A percentile compares a stretch with the other conserved stretches of the same genome.
Evolutionary conservation across 768 basidiomycete species (phyloP).

Genomic region (Panaeolus cyanescens): DNA sequence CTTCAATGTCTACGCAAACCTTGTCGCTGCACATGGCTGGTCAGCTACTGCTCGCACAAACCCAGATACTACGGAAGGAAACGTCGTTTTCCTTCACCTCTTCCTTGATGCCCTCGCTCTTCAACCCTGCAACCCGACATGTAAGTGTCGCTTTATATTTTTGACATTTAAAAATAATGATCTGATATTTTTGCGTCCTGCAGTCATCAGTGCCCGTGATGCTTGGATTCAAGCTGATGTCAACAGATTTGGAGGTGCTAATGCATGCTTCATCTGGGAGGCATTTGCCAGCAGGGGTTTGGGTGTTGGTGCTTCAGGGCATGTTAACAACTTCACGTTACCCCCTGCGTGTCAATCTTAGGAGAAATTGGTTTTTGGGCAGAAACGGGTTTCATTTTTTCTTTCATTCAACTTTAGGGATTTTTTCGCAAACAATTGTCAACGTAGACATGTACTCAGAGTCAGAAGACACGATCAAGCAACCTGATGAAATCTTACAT

Average conservation of each 20-base stretch:
- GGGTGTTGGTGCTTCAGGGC: slow-evolving; percentile 11
- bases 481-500: too few species aligned
- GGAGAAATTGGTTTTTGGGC: too few species aligned
- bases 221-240: slow-evolving; percentile 53
- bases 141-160: slow-evolving; percentile 12
- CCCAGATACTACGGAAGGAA: slow-evolving; percentile 18
- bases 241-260: slow-evolving; percentile 29
- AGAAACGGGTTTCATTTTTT: too few species aligned
- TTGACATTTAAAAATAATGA: background rate
- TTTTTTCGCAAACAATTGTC: too few species aligned
- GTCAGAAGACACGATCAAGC: too few species aligned
- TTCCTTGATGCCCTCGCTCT: slow-evolving; percentile 22
- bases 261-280: slow-evolving; percentile 26
- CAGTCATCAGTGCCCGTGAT: slow-evolving; percentile 36
- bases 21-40: slow-evolving; percentile 9
- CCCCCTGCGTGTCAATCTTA: background rate
- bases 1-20: slow-evolving; percentile 4
- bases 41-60: slow-evolving; percentile 31
- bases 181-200: background rate
- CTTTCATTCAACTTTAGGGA: too few species aligned
- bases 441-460: too few species aligned
- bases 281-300: slow-evolving; percentile 27
- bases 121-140: slow-evolving; percentile 26
- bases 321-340: background rate
- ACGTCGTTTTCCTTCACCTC: slow-evolving; percentile 21